A percentile compares a stretch with the other conserved stretches of the same genome.
Evolutionary conservation across 2,329 filamentous ascomycete genomes (phyloP).

Genomic region (Colletotrichum sp.): DNA sequence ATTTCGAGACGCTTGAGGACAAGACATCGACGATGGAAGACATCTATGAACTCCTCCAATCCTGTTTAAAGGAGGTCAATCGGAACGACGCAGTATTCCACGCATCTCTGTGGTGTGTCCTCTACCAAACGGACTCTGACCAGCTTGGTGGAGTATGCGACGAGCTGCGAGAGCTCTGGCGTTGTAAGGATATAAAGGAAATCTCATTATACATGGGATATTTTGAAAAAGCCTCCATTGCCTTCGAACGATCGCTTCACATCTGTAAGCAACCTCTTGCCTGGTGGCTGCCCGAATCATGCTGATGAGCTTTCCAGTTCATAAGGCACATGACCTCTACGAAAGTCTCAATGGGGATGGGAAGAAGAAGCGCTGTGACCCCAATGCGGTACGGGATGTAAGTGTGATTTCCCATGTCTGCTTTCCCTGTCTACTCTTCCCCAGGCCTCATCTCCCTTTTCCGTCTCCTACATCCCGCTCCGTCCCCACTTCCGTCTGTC

Average conservation of each 20-base stretch:
- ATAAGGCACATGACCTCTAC: not conserved
- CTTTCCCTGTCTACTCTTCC: not conserved
- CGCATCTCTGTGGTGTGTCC: not conserved
- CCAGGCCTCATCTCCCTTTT: not conserved
- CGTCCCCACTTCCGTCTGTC: not conserved
- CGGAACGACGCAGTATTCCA: not conserved
- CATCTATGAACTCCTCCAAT: not conserved
- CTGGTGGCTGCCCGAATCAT: not conserved
- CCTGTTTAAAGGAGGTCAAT: not conserved
- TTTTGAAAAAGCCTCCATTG: not conserved
- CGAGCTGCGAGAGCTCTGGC: not conserved
- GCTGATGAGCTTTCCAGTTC: not conserved
- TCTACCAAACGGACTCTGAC: not conserved
- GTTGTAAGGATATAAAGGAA: not conserved
- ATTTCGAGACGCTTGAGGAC: not conserved
- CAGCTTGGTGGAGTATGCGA: not conserved
- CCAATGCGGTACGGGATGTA: not conserved
- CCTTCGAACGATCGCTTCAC: not conserved
- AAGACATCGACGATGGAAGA: not conserved
- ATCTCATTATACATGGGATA: not conserved
- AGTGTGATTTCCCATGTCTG: not conserved
- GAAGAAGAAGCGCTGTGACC: not conserved
- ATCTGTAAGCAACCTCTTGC: not conserved
- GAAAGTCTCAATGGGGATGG: not conserved
- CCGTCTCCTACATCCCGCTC: not conserved